phyloP scores from a whole-genome alignment of 805 yeast genomes.

The Zygotorulaspora chibaensis region DNA sequence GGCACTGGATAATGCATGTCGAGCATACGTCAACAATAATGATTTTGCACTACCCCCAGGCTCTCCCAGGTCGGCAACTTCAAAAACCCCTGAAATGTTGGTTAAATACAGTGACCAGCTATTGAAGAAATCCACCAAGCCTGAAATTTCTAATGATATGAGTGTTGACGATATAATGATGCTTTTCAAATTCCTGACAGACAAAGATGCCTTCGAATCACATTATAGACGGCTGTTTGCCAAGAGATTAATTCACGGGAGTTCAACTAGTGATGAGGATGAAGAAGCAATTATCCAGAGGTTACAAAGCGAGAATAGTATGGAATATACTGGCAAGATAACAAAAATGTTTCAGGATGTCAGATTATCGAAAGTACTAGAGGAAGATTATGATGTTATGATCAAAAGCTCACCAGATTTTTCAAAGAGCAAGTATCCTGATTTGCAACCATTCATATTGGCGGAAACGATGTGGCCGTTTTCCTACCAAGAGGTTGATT shows the following conservation, averaged over 20 bases:
- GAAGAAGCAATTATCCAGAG: slow-evolving; percentile 83
- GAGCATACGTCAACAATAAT: slow-evolving; percentile 76
- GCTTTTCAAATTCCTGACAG: slow-evolving; percentile 81
- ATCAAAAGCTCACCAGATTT: slow-evolving; percentile 31
- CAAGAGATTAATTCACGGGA: slow-evolving; percentile 79
- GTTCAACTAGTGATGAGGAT: slow-evolving; percentile 73
- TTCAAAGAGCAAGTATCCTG: slow-evolving; percentile 35
- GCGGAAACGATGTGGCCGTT: slow-evolving; percentile 91
- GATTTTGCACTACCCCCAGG: slow-evolving; percentile 65
- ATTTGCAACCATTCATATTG: slow-evolving; percentile 69
- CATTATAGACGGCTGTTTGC: slow-evolving; percentile 87
- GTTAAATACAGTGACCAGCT: slow-evolving; percentile 86
- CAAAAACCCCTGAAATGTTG: slow-evolving; percentile 88
- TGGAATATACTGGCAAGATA: slow-evolving; percentile 89
- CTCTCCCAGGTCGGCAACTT: slow-evolving; percentile 45
- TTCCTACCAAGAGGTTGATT: slow-evolving; percentile 39
- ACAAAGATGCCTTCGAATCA: slow-evolving; percentile 92
- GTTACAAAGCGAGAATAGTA: slow-evolving; percentile 82
- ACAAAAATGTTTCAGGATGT: slow-evolving; percentile 96
- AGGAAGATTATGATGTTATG: slow-evolving; percentile 39
- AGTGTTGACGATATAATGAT: slow-evolving; percentile 81
- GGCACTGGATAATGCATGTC: slow-evolving; percentile 86
- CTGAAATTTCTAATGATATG: slow-evolving; percentile 66
- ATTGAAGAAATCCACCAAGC: slow-evolving; percentile 70
- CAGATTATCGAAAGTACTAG: slow-evolving; percentile 74